phyloP scores from a whole-genome alignment of 2,329 filamentous ascomycete species.

The Talaromyces sp. region DNA sequence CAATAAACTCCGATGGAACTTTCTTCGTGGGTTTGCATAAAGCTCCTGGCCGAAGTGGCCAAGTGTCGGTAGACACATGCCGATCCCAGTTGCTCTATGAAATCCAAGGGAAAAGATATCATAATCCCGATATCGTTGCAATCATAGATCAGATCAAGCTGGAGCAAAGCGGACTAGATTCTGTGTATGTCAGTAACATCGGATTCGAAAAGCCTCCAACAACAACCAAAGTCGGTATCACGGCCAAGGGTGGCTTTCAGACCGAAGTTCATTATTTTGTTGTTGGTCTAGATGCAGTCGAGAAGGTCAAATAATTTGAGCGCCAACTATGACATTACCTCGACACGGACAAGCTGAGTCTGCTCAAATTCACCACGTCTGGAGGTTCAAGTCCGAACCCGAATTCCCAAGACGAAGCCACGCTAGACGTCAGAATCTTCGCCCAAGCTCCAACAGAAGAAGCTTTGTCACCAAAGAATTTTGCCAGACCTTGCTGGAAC shows the following conservation, averaged over 20 bases:
- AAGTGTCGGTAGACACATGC: conserved; percentile 37
- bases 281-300: neutral
- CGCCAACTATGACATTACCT: neutral
- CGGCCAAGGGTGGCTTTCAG: conserved; percentile 1
- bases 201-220: neutral
- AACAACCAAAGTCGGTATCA: conserved; percentile 2
- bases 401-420: neutral
- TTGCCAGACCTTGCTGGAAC: conserved; percentile 20
- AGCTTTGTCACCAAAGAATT: conserved; percentile 16
- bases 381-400: neutral
- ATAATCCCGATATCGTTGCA: conserved; percentile 30
- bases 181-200: neutral
- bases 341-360: neutral
- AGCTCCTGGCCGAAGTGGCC: conserved; percentile 42
- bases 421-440: conserved; percentile 30
- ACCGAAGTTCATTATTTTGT: conserved; percentile 1
- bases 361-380: neutral
- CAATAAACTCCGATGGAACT: conserved; percentile 36
- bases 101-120: conserved; percentile 45
- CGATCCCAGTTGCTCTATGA: conserved; percentile 49
- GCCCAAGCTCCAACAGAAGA: conserved; percentile 36
- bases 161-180: neutral
- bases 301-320: neutral
- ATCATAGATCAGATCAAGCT: neutral
- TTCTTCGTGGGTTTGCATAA: conserved; percentile 49